Evolutionary conservation across 306 rosid genomes (phyloP).

Genomic region (Sicyos edulis): DNA sequence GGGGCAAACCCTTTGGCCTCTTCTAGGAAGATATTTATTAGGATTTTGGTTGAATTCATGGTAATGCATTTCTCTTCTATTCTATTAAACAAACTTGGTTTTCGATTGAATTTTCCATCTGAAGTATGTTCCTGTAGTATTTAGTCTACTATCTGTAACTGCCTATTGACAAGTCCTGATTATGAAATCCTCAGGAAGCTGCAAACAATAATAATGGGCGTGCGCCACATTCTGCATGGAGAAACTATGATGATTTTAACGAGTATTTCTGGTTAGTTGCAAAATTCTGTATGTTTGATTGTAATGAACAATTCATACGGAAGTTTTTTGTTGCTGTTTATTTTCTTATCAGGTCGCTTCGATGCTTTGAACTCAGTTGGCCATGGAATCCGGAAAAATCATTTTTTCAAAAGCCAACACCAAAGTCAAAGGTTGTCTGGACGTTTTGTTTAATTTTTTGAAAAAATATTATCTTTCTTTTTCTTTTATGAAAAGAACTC

Average conservation of each 20-base stretch:
- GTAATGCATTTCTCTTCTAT: background rate
- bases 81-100: background rate
- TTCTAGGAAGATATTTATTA: background rate
- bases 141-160: background rate
- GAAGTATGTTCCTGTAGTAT: background rate
- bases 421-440: slow-evolving; percentile 58
- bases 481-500: background rate
- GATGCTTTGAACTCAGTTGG: slow-evolving; percentile 91
- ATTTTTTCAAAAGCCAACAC: slow-evolving; percentile 70
- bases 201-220: slow-evolving; percentile 68
- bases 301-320: background rate
- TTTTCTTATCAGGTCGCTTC: slow-evolving; percentile 56
- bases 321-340: slow-evolving; percentile 3
- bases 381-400: slow-evolving; percentile 59
- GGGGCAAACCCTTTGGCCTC: background rate
- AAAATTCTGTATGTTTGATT: background rate
- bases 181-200: slow-evolving; percentile 63
- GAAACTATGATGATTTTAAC: slow-evolving; percentile 93
- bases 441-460: background rate
- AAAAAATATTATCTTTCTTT: background rate
- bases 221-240: slow-evolving; percentile 96
- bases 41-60: background rate
- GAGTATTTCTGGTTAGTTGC: slow-evolving; percentile 80
- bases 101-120: background rate
- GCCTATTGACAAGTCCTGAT: slow-evolving; percentile 16